Conservation (phyloP, 768 basidiomycete genomes). For the Lactarius pseudohatsudake region DNA sequence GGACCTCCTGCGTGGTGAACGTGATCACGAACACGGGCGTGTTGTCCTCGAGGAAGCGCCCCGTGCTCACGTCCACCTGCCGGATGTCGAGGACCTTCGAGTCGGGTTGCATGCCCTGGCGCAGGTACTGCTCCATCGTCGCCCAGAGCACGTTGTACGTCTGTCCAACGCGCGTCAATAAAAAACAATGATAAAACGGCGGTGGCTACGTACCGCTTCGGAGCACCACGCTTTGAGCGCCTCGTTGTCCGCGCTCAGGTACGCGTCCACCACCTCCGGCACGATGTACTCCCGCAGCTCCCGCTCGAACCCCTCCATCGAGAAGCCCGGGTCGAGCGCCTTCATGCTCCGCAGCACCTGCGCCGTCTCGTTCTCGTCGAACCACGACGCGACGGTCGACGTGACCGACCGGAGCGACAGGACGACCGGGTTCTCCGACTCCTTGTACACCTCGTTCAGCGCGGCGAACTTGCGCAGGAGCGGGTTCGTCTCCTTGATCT, state of each 20-base stretch:
- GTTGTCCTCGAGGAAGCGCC: conserved; percentile 87
- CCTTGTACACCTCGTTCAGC: conserved; percentile 74
- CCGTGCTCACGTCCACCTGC: conserved; percentile 90
- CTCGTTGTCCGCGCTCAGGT: conserved; percentile 86
- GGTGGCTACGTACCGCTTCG: conserved; percentile 71
- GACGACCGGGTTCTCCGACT: conserved; percentile 91
- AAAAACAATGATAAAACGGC: background rate
- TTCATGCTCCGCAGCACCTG: conserved; percentile 88
- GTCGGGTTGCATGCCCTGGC: conserved; percentile 87
- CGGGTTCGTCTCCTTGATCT: conserved; percentile 77
- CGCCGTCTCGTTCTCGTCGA: conserved; percentile 98
- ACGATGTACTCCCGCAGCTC: conserved; percentile 96
- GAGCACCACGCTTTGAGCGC: conserved; percentile 88
- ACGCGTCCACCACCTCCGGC: conserved; percentile 96
- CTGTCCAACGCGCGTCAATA: conserved; percentile 39
- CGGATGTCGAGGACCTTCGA: conserved; percentile 96
- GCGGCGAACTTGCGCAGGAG: conserved; percentile 58
- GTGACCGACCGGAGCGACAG: conserved; percentile 80
- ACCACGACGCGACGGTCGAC: conserved; percentile 81
- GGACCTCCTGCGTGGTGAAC: conserved; percentile 91
- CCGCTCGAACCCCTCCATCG: conserved; percentile 80
- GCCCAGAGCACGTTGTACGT: conserved; percentile 99
- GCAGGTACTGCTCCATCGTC: conserved; percentile 91
- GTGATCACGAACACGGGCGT: conserved; percentile 89
- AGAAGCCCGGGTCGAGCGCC: conserved; percentile 84